A percentile compares a stretch with the other conserved stretches of the same genome.
Conservation (phyloP, 805 yeast species). For the Metschnikowia corniflorae region DNA sequence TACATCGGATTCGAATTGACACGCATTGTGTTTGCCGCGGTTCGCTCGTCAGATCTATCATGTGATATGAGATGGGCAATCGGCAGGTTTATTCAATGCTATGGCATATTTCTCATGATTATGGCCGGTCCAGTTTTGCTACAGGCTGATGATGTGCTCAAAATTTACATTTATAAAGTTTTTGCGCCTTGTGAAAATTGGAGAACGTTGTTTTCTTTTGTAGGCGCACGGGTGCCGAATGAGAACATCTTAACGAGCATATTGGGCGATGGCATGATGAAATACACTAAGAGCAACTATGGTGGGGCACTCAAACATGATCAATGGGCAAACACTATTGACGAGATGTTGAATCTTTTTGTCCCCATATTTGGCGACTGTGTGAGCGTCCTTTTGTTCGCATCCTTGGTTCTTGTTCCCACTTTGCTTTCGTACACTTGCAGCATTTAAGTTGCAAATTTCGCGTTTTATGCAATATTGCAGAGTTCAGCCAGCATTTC, state of each 20-base stretch:
- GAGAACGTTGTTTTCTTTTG: slow-evolving; percentile 3
- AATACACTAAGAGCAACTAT: slow-evolving; percentile 4
- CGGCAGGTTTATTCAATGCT: slow-evolving; percentile 8
- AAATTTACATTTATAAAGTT: slow-evolving; percentile 13
- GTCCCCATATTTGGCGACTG: slow-evolving; percentile 7
- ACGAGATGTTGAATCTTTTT: slow-evolving; percentile 1
- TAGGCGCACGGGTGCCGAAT: slow-evolving; percentile 8
- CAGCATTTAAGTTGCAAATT: background rate
- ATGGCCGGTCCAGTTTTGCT: slow-evolving; percentile 1
- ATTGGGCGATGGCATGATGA: slow-evolving; percentile 13
- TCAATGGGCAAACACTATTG: slow-evolving; percentile 3
- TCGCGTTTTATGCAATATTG: too few species aligned
- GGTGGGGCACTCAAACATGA: background rate
- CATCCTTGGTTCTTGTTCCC: slow-evolving; percentile 14
- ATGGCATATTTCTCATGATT: slow-evolving; percentile 12
- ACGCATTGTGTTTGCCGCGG: background rate
- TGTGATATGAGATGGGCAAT: slow-evolving; percentile 6
- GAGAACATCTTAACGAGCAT: slow-evolving; percentile 6
- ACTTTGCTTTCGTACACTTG: slow-evolving; percentile 3
- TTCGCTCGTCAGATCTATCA: slow-evolving; percentile 1
- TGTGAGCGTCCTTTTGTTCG: slow-evolving; percentile 11
- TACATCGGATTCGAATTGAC: slow-evolving; percentile 7
- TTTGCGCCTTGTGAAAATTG: slow-evolving; percentile 4
- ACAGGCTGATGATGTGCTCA: slow-evolving; percentile 13
- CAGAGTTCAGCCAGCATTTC: too few species aligned